Base-by-base conservation (phyloP, 805 yeast genomes). In the Starmerella bombi region DNA sequence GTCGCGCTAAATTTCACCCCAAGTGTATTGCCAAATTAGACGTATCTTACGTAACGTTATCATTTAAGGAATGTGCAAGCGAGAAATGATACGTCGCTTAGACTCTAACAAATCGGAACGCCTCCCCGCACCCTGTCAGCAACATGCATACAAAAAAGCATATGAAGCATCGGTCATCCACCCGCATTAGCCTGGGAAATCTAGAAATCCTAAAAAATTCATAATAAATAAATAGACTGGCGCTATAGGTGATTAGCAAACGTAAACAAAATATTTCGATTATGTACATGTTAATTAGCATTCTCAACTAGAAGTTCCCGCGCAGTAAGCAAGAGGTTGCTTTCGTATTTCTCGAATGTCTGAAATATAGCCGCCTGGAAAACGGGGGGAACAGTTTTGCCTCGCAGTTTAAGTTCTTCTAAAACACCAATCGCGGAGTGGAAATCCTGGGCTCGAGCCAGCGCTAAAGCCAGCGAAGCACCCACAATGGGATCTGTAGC, bases 391-490 rank as follows among this genome's bases (percentile, higher is more conserved):
- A 30, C 25, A 14, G 14, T 19, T 8, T 34, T 19, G 1, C 33
- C 25, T 3, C 38, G 38, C 3, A 15, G 12, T 2, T 12, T n/a
- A 21, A 44, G 20, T 6, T 38, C 45, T 14, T 32, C 41, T 5
- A 49, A 36, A 12, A 44, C 33, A 8, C 19, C 52, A 7, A 18
- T 5, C n/a, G 41, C 43, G 19, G 36, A 42, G 2, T 33, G 36
- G 12, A 5, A 3, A 23, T 42, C 42, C 1, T 40, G 37, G 0
- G n/a, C 7, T 3, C 40, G 30, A 12, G 45, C 41, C 4, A 48
- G 36, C n/a, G 41, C 27, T 2, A 41, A 19, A 10, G 37, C 41
- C 25, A 45, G 19, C 3, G 42, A 32, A 5, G 40, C 35, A 14
- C 17, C 34, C 12, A 50, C 18, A 3, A 27, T 16, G 3, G 32